Conservation (phyloP, 2,329 filamentous ascomycete genomes). For the Whalleya microplaca region DNA sequence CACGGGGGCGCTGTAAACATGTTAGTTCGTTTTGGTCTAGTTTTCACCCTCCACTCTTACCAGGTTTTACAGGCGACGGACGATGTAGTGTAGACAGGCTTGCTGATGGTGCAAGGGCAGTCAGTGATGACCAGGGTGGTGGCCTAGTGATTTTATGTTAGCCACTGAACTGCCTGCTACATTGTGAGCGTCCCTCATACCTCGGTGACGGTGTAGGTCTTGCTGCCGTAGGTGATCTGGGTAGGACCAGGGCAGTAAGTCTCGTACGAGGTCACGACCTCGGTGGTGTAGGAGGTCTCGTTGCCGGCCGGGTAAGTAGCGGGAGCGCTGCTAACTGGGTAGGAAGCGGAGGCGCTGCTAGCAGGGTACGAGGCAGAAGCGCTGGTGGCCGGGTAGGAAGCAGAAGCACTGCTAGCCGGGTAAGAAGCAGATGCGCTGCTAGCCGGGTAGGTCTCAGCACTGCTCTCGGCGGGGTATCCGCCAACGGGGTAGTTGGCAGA, state of each 20-base stretch:
- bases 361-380: neutral
- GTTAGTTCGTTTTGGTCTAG: conserved; percentile 22
- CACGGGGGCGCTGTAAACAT: conserved; percentile 28
- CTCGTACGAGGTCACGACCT: conserved; percentile 69
- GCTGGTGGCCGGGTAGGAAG: neutral
- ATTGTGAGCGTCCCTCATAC: conserved; percentile 41
- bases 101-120: conserved; percentile 72
- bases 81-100: conserved; percentile 58
- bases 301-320: conserved; percentile 39
- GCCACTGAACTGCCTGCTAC: neutral
- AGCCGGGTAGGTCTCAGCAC: too few relatives aligned
- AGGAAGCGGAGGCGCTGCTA: neutral
- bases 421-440: too few relatives aligned
- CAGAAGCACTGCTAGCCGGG: too few relatives aligned
- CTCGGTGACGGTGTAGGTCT: conserved; percentile 71
- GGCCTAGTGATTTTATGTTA: conserved; percentile 49
- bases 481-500: conserved; percentile 23
- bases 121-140: conserved; percentile 73
- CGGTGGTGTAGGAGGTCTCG: conserved; percentile 61
- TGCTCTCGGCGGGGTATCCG: neutral
- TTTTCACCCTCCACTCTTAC: conserved; percentile 23
- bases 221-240: conserved; percentile 62
- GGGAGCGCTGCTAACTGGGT: neutral
- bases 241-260: conserved; percentile 75
- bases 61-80: conserved; percentile 45